These are phyloP conservation scores for Microsporum audouinii DNA, from an alignment of 2,329 filamentous ascomycete genomes.

Conservation along the genomic window DNA sequence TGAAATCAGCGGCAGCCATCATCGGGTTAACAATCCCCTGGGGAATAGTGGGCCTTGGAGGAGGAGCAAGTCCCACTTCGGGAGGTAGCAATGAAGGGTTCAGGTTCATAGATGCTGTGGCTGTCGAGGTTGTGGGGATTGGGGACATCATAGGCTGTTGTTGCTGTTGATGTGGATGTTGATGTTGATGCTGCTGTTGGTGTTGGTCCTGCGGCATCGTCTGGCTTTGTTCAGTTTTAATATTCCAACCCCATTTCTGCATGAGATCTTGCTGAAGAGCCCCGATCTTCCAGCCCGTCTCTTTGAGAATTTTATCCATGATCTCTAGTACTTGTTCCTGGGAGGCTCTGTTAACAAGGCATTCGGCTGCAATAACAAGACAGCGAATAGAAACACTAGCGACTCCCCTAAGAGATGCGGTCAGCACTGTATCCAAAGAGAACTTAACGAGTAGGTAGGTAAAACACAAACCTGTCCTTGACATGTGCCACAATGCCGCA, in stretches of 20 bases:
- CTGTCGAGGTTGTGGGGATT: constrained; percentile 1
- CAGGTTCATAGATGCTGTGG: constrained; percentile 6
- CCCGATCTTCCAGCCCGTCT: constrained; percentile 67
- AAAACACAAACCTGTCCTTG: constrained; percentile 50
- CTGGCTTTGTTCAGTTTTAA: constrained; percentile 13
- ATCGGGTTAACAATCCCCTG: constrained; percentile 57
- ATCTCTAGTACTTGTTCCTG: constrained; percentile 72
- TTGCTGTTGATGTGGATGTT: neutral
- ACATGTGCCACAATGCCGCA: constrained; percentile 83
- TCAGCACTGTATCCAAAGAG: neutral
- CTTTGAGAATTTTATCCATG: constrained; percentile 60
- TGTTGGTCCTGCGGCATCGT: constrained; percentile 20
- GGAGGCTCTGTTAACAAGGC: constrained; percentile 55
- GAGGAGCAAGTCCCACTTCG: constrained; percentile 18
- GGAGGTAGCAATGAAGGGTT: constrained; percentile 16
- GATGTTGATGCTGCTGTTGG: constrained; percentile 14
- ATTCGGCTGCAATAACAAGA: constrained; percentile 64
- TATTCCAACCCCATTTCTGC: constrained; percentile 65
- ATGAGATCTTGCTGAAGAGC: constrained; percentile 63
- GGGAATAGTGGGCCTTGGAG: constrained; percentile 24
- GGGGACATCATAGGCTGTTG: neutral
- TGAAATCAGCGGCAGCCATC: constrained; percentile 61
- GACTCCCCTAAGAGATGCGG: constrained; percentile 44
- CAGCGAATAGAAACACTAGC: constrained; percentile 68
- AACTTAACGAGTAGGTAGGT: constrained; percentile 7